phyloP scores from a whole-genome alignment of 495 filamentous ascomycete genomes.

The Daldinia concentrica region DNA sequence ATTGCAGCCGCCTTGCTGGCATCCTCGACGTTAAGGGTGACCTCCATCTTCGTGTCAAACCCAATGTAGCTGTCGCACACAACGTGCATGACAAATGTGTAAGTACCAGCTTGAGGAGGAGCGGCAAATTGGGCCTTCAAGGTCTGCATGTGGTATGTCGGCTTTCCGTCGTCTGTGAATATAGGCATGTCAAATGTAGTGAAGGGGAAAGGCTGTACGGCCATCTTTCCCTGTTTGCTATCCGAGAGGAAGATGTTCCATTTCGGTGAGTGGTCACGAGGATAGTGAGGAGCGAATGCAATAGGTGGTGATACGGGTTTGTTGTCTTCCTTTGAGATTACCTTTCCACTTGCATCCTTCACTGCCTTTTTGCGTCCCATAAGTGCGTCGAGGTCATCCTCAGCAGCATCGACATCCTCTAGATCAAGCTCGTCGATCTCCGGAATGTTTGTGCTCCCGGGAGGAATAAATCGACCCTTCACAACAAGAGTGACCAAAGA shows the following conservation, averaged over 20 bases:
- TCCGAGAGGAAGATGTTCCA: conserved; percentile 97
- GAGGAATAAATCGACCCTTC: conserved; percentile 93
- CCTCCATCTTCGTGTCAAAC: conserved; percentile 87
- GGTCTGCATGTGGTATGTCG: conserved; percentile 92
- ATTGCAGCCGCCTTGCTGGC: conserved; percentile 82
- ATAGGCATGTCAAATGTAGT: conserved; percentile 87
- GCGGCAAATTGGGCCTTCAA: conserved; percentile 98
- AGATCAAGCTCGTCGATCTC: conserved; percentile 78
- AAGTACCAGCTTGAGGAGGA: conserved; percentile 89
- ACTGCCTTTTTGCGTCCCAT: conserved; percentile 77
- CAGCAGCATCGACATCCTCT: conserved; percentile 89
- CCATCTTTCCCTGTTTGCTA: conserved; percentile 90
- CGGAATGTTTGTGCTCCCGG: conserved; percentile 77
- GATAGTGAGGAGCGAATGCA: conserved; percentile 86
- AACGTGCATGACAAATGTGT: conserved; percentile 90
- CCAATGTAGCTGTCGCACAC: conserved; percentile 95
- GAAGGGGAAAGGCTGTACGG: conserved; percentile 93
- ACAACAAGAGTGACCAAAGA: conserved; percentile 93
- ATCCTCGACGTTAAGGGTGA: conserved; percentile 90
- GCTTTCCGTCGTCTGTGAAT: conserved; percentile 74
- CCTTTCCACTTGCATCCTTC: conserved; percentile 66
- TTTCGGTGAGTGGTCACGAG: conserved; percentile 84
- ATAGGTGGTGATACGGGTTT: conserved; percentile 81
- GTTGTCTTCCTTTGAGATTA: conserved; percentile 52
- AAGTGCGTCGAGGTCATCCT: conserved; percentile 89